A percentile compares a stretch with the other conserved stretches of the same genome.
Evolutionary conservation across 495 filamentous ascomycete species (phyloP).

Genomic region (Daldinia grandis): DNA sequence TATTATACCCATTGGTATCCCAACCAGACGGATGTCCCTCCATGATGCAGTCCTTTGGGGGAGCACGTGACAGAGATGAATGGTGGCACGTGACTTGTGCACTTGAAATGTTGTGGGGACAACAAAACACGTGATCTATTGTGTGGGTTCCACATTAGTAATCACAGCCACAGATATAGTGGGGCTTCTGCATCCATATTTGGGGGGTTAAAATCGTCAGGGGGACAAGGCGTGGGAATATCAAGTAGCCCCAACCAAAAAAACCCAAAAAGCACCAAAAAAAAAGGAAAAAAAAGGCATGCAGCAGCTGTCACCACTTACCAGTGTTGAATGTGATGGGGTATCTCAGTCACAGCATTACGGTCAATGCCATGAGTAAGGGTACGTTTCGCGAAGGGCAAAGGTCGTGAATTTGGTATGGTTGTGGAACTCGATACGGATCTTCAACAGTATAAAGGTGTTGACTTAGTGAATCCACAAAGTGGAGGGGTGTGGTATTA

Average conservation of each 20-base stretch:
- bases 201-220: not conserved
- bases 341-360: not conserved
- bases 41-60: not conserved
- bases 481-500: conserved; percentile 24
- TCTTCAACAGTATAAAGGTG: conserved; percentile 4
- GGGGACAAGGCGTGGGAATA: not conserved
- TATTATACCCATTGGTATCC: not conserved
- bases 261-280: not conserved
- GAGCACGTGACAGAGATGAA: not conserved
- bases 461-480: conserved; percentile 18
- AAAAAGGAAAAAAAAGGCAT: not conserved
- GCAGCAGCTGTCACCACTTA: not conserved
- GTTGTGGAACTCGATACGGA: not conserved
- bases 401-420: not conserved
- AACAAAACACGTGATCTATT: not conserved
- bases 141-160: not conserved
- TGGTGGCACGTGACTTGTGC: not conserved
- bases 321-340: not conserved
- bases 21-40: not conserved
- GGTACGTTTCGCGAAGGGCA: not conserved
- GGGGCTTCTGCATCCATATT: not conserved
- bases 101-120: no score
- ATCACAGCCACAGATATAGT: not conserved
- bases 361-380: not conserved
- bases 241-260: not conserved